These are phyloP conservation scores for Blastobotrys petasosporus DNA, from an alignment of 1,139 yeast species.

Conservation along the genomic window DNA sequence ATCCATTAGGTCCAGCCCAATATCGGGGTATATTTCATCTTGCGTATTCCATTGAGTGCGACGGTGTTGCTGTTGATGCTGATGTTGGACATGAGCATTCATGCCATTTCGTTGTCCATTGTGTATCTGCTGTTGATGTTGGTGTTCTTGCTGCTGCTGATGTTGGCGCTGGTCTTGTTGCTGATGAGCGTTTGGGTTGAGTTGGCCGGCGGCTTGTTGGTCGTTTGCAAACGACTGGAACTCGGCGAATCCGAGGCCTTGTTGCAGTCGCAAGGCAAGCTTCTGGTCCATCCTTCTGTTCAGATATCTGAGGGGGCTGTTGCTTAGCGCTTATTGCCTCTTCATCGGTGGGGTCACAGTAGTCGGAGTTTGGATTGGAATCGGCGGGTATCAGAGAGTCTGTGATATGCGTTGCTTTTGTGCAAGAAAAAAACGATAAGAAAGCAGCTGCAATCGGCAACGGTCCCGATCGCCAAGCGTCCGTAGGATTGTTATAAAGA, in stretches of 20 bases:
- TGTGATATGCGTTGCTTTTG: neutral
- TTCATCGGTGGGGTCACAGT: neutral
- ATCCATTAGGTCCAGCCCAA: too few species aligned
- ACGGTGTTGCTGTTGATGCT: neutral
- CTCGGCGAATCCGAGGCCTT: slow-evolving; percentile 13
- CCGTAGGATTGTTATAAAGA: too few species aligned
- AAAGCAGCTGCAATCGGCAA: neutral
- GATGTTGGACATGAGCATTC: neutral
- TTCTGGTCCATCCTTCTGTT: slow-evolving; percentile 11
- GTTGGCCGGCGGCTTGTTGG: neutral
- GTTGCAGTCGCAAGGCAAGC: slow-evolving; percentile 13
- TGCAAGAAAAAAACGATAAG: neutral
- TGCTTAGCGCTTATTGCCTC: neutral
- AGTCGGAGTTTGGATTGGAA: neutral
- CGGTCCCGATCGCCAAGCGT: too few species aligned
- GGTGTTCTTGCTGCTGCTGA: neutral
- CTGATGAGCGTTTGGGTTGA: neutral
- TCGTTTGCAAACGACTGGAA: slow-evolving; percentile 3
- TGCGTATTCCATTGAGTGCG: neutral
- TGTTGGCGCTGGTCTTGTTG: neutral
- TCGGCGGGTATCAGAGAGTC: neutral
- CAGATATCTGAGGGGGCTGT: neutral
- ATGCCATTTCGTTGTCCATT: too few species aligned
- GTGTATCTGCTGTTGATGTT: neutral
- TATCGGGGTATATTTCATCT: too few species aligned